A percentile compares a stretch with the other conserved stretches of the same genome.
Conservation (phyloP, 208 protist genomes). For the Tritrichomonas musculus region DNA sequence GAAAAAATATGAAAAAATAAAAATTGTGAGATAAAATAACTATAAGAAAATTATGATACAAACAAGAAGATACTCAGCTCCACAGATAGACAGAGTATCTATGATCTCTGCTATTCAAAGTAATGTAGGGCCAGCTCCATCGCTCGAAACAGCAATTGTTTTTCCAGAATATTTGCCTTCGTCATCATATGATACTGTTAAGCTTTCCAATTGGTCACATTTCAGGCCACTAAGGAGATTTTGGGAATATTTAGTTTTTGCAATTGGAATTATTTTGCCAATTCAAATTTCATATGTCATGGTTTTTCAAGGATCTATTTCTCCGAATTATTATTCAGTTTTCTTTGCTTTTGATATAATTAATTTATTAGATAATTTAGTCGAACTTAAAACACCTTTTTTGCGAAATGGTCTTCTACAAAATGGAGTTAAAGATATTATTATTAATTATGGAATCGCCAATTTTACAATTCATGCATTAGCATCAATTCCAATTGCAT, state of each 20-base stretch:
- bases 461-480: not conserved
- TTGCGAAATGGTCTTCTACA: not conserved
- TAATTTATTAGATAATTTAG: not conserved
- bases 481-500: not conserved
- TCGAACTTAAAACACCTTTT: not conserved
- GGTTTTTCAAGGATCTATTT: not conserved
- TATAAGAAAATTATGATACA: no score
- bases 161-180: constrained; percentile 13
- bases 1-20: no score
- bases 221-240: not conserved
- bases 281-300: not conserved
- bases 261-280: not conserved
- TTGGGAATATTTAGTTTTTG: constrained; percentile 12
- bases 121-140: no score
- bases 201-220: not conserved
- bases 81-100: no score
- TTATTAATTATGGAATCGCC: not conserved
- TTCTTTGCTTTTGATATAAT: not conserved
- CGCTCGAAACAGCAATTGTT: no score
- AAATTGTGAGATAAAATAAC: no score
- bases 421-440: not conserved
- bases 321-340: not conserved
- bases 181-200: not conserved
- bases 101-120: no score
- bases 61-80: no score